These are phyloP conservation scores for Diphasiastrum complanatum DNA, from an alignment of 83 land plant genomes.

Conservation along the genomic window DNA sequence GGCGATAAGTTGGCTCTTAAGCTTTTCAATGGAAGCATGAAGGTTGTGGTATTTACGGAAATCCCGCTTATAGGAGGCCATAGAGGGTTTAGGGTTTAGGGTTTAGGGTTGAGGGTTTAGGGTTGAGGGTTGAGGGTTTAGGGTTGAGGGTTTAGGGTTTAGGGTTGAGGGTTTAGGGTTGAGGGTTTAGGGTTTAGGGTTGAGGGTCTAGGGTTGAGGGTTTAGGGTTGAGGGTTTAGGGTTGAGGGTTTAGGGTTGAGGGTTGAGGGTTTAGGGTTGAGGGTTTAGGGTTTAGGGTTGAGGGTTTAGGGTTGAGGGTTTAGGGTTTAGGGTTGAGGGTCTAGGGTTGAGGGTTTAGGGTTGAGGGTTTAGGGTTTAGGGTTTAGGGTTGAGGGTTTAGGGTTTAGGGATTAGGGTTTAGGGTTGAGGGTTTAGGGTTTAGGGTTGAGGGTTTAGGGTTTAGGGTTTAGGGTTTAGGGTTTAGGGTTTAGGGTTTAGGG, in stretches of 20 bases:
- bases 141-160: slow-evolving; percentile 2
- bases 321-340: slow-evolving; percentile 36
- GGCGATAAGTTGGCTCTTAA: no score
- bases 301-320: slow-evolving; percentile 33
- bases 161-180: background rate
- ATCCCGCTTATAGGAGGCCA: no score
- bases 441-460: slow-evolving; percentile 43
- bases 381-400: slow-evolving; percentile 45
- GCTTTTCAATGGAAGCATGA: no score
- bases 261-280: slow-evolving; percentile 20
- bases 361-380: slow-evolving; percentile 22
- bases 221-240: slow-evolving; percentile 24
- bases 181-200: slow-evolving; percentile 24
- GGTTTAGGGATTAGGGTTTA: slow-evolving; percentile 39
- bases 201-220: slow-evolving; percentile 26
- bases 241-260: slow-evolving; percentile 23
- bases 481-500: slow-evolving; percentile 39
- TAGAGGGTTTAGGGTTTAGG: no score
- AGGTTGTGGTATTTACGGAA: no score
- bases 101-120: no score
- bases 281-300: slow-evolving; percentile 31
- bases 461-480: slow-evolving; percentile 49
- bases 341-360: slow-evolving; percentile 20
- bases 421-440: slow-evolving; percentile 28
- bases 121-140: no score